These are phyloP conservation scores for Syzygium aqueum DNA, from an alignment of 345 rosid species.

Conservation along the genomic window DNA sequence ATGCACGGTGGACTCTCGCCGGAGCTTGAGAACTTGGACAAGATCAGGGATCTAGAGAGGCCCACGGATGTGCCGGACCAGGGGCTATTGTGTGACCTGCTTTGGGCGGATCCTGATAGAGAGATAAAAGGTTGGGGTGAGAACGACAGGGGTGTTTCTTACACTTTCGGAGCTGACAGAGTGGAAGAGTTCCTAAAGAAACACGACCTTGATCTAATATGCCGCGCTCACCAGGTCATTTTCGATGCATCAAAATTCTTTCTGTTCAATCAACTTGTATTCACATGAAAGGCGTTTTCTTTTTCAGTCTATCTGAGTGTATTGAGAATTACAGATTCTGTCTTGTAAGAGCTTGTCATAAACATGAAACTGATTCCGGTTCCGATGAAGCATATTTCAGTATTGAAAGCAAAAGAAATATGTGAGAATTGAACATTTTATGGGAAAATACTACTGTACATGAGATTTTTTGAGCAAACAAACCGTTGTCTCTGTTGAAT, in stretches of 20 bases:
- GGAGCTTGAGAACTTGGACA: constrained; percentile 26
- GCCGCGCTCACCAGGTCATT: constrained; percentile 44
- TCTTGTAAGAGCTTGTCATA: not conserved
- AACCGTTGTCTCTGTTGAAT: not conserved
- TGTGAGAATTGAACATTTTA: not conserved
- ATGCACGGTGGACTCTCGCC: constrained; percentile 44
- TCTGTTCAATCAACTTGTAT: not conserved
- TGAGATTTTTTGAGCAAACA: not conserved
- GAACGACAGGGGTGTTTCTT: constrained; percentile 47
- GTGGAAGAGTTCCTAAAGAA: constrained; percentile 37
- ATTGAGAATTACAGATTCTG: not conserved
- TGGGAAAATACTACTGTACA: not conserved
- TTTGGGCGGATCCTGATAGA: constrained; percentile 42
- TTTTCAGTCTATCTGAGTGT: not conserved
- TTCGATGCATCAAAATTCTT: not conserved
- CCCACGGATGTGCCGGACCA: constrained; percentile 38
- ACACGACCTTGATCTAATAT: constrained; percentile 37
- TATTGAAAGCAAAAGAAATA: not conserved
- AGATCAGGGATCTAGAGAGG: constrained; percentile 27
- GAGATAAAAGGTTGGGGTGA: constrained; percentile 39
- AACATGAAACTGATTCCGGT: not conserved
- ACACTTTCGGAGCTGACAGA: constrained; percentile 36
- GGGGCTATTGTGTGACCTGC: constrained; percentile 40
- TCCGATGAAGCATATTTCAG: not conserved
- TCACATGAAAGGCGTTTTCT: not conserved